Evolutionary conservation across 148 eudicot genomes (phyloP), one percentile per base, ranked within the genome.

Genomic region (Cornus suecica): DNA sequence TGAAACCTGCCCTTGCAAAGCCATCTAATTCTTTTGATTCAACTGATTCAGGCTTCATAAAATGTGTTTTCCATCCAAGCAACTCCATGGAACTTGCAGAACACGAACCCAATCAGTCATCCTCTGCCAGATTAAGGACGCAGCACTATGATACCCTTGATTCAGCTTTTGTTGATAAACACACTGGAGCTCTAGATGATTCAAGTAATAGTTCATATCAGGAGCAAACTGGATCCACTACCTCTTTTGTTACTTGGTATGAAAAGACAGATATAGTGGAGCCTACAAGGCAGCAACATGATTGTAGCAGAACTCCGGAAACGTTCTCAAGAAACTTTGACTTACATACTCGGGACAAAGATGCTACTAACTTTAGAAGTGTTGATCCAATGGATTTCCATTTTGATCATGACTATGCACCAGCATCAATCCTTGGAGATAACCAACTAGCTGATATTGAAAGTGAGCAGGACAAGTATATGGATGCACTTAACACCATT

Each of bases 401-500:
- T 25, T 69, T 80, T 79, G 41, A 66, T 65, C 70, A 74, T 61
- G 80, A 76, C 70, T 77, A 73, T 27, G 25, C 69, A 67, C 71
- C 69, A 24, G 28, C 73, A 31, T 69, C 70, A 51, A 69, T 63
- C 25, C 13, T 60, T 64, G 37, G 51, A 20, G 67, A 45, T 20
- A 69, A 80, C 45, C 83, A 80, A 63, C 74, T 64, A 74, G 92
- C 84, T 79, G 97, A 92, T 32, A 68, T 76, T 52, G 94, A 90
- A 74, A 92, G 92, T 67, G 97, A 86, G 80, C 81, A 92, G 31
- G 94, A 90, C 63, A 65, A 87, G 70, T 92, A 70, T 82, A 83
- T 87, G 82, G 97, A 92, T 82, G 94, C 97, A 29, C 97, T 88
- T 77, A 85, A 90, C 79, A 87, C 85, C 10, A 87, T 90, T 42